phyloP scores from a whole-genome alignment of 768 basidiomycete species.

The Leccinum truebloodii region DNA sequence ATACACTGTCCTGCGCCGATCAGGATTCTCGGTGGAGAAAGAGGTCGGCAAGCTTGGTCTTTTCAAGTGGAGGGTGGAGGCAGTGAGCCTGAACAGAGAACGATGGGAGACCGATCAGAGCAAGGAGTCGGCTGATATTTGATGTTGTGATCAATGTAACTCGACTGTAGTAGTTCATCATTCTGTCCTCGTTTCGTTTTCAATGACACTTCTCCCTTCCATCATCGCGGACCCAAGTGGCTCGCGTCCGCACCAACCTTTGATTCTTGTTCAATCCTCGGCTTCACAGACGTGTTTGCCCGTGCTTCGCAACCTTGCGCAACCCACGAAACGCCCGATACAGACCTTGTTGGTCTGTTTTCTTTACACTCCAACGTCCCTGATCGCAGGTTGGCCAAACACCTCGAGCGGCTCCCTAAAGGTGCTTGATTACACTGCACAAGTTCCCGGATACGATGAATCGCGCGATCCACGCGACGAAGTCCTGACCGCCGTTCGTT shows the following conservation, averaged over 20 bases:
- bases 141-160: conserved; percentile 1
- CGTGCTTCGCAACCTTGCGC: conserved; percentile 50
- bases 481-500: conserved; percentile 44
- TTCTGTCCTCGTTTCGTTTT: not conserved
- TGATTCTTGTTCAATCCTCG: conserved; percentile 62
- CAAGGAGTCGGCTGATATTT: conserved; percentile 13
- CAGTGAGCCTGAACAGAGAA: conserved; percentile 43
- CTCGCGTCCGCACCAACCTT: conserved; percentile 37
- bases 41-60: conserved; percentile 51
- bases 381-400: conserved; percentile 37
- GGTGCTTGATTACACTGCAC: conserved; percentile 50
- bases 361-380: conserved; percentile 52
- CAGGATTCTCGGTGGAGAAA: conserved; percentile 51
- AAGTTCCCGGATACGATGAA: conserved; percentile 55
- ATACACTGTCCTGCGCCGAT: conserved; percentile 42
- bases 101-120: conserved; percentile 43
- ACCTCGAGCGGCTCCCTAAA: conserved; percentile 26
- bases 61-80: conserved; percentile 54
- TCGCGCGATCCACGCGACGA: conserved; percentile 36
- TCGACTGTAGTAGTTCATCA: not conserved
- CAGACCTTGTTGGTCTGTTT: conserved; percentile 55
- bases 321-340: conserved; percentile 19
- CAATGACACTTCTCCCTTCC: conserved; percentile 32
- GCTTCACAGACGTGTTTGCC: conserved; percentile 57
- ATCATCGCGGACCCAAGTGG: conserved; percentile 28